Base-by-base conservation (phyloP, 2,329 filamentous ascomycete species). In the Corynespora cassiicola region DNA sequence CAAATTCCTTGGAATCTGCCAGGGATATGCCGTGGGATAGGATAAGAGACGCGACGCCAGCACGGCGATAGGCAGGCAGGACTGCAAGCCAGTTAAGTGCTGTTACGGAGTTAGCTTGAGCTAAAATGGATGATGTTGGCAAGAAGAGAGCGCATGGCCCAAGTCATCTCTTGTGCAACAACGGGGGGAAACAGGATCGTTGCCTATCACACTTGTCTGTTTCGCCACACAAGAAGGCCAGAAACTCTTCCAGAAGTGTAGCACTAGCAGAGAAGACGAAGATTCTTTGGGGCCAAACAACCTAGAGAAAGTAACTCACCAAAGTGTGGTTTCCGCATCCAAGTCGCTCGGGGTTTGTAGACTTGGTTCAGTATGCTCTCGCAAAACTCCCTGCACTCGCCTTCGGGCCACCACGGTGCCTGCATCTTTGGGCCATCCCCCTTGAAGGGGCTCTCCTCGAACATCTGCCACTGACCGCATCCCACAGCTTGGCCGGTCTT, bases 61-160 rank as follows among this genome's bases (percentile, higher is more conserved):
- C 58, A 6, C 60, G 55, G 24, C 69, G 66, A 47, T 70, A 54
- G 10, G 54, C 32, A 6, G 66, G 65, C 36, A 57, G 40, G n/a
- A 67, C 62, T 9, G 60, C 56, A 58, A 67, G 62, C 63, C 63
- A 67, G 30, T 65, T 65, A 15, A 65, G 56, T 30, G 61, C 63
- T 66, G 29, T 25, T 53, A n/a, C n/a, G 22, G 7, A n/a, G 22
- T 7, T n/a, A n/a, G n/a, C n/a, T n/a, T n/a, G n/a, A n/a, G n/a
- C n/a, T n/a, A n/a, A n/a, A n/a, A n/a, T n/a, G n/a, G n/a, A n/a
- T n/a, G n/a, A n/a, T n/a, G n/a, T n/a, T n/a, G n/a, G n/a, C n/a
- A n/a, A n/a, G n/a, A n/a, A n/a, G n/a, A n/a, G n/a, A n/a, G n/a
- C n/a, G n/a, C n/a, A n/a, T n/a, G n/a, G n/a, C n/a, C n/a, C n/a